Conservation (phyloP, 177 flowering plant species). For the Tripterygium wilfordii region DNA sequence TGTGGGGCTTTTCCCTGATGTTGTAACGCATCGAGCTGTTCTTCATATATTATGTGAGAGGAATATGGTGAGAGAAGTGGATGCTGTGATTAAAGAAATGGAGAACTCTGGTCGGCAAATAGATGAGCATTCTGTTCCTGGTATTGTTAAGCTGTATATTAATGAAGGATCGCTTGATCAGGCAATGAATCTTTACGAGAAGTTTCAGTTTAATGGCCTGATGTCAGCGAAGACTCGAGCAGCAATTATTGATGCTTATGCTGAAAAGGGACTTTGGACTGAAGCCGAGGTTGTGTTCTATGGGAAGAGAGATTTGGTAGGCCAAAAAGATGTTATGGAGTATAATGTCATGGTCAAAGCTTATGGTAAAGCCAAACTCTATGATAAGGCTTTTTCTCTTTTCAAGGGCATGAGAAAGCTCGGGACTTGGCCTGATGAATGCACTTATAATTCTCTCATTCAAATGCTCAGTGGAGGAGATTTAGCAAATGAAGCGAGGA, state of each 20-base stretch:
- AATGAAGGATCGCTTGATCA: slow-evolving; percentile 40
- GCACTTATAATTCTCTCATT: slow-evolving; percentile 79
- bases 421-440: slow-evolving; percentile 89
- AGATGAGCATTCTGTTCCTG: slow-evolving; percentile 78
- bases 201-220: slow-evolving; percentile 19
- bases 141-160: slow-evolving; percentile 59
- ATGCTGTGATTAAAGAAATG: slow-evolving; percentile 61
- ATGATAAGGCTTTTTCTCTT: slow-evolving; percentile 71
- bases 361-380: slow-evolving; percentile 71
- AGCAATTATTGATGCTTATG: slow-evolving; percentile 77
- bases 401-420: slow-evolving; percentile 69
- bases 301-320: slow-evolving; percentile 31
- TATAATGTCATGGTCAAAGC: slow-evolving; percentile 93
- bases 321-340: slow-evolving; percentile 51
- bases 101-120: slow-evolving; percentile 32
- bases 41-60: slow-evolving; percentile 56
- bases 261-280: slow-evolving; percentile 73
- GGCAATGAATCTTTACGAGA: slow-evolving; percentile 49
- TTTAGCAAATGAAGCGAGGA: slow-evolving; percentile 47
- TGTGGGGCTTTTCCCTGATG: slow-evolving; percentile 73
- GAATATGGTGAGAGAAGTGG: slow-evolving; percentile 65
- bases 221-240: slow-evolving; percentile 52
- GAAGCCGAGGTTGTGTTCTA: slow-evolving; percentile 78
- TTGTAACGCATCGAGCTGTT: slow-evolving; percentile 63
- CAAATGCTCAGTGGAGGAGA: slow-evolving; percentile 82